phyloP scores from a whole-genome alignment of 1,139 yeast genomes.

The Blastobotrys indianensis region DNA sequence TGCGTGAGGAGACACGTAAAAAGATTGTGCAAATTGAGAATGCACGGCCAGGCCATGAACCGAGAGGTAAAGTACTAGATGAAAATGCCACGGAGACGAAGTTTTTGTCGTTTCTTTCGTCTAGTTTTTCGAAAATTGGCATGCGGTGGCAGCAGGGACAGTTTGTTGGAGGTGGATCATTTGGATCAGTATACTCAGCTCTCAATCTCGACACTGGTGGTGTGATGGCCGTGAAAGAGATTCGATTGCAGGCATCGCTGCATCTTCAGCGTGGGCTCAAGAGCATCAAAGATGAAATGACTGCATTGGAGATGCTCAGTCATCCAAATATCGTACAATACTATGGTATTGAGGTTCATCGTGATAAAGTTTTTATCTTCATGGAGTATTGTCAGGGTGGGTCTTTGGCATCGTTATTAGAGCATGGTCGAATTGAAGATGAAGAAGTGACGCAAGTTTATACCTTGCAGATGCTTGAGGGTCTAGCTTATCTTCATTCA shows the following conservation, averaged over 20 bases:
- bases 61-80: constrained; percentile 85
- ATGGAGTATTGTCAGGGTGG: constrained; percentile 99
- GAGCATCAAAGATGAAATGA: constrained; percentile 91
- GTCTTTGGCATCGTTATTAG: constrained; percentile 74
- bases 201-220: constrained; percentile 93
- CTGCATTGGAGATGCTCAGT: constrained; percentile 86
- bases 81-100: constrained; percentile 84
- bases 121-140: constrained; percentile 84
- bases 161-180: constrained; percentile 91
- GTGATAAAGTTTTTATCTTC: constrained; percentile 90
- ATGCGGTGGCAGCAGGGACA: constrained; percentile 97
- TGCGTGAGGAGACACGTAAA: constrained; percentile 54
- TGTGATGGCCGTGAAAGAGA: constrained; percentile 94
- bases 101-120: constrained; percentile 77
- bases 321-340: constrained; percentile 97
- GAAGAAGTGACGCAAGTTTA: constrained; percentile 90
- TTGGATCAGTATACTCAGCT: constrained; percentile 91
- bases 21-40: constrained; percentile 57
- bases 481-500: constrained; percentile 88
- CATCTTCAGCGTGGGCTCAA: constrained; percentile 82
- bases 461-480: constrained; percentile 89
- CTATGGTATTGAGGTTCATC: constrained; percentile 94
- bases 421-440: constrained; percentile 91
- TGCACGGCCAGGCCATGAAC: constrained; percentile 46
- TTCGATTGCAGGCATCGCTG: constrained; percentile 82